phyloP scores from a whole-genome alignment of 2,329 filamentous ascomycete species.

The Orbilia brochopaga region DNA sequence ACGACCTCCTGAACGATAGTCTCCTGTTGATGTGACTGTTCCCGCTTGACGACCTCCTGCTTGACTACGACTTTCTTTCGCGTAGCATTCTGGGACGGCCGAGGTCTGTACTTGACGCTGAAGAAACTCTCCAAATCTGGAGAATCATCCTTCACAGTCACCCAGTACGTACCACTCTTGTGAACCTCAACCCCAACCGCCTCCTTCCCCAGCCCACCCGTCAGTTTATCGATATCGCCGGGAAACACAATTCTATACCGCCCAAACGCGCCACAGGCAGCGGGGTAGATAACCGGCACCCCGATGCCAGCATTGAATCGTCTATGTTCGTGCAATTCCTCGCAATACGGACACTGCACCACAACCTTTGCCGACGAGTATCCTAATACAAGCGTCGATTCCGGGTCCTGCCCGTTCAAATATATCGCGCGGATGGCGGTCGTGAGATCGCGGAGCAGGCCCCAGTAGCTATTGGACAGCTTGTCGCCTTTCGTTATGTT shows the following conservation, averaged over 20 bases:
- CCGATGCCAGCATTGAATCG: constrained; percentile 31
- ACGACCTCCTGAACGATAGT: background rate
- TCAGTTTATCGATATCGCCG: constrained; percentile 35
- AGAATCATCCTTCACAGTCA: constrained; percentile 28
- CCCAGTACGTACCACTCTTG: constrained; percentile 32
- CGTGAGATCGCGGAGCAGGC: constrained; percentile 23
- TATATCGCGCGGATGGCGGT: constrained; percentile 22
- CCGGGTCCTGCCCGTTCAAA: constrained; percentile 20
- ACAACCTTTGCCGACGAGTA: constrained; percentile 41
- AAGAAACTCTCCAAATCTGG: constrained; percentile 31
- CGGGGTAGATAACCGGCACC: constrained; percentile 36
- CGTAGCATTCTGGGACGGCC: constrained; percentile 13
- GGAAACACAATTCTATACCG: constrained; percentile 39
- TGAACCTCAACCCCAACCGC: constrained; percentile 38
- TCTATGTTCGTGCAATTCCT: constrained; percentile 32
- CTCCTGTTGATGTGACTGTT: background rate
- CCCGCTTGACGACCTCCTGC: constrained; percentile 8
- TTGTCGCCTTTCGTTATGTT: constrained; percentile 28
- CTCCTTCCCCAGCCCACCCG: constrained; percentile 25
- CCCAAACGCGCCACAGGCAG: constrained; percentile 31
- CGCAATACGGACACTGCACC: constrained; percentile 42
- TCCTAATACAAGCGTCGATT: constrained; percentile 24
- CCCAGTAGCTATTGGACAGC: constrained; percentile 37
- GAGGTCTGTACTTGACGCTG: constrained; percentile 36
- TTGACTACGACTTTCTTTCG: constrained; percentile 1